Conservation (phyloP, 75 land plant species). For the Pinus tabuliformis region DNA sequence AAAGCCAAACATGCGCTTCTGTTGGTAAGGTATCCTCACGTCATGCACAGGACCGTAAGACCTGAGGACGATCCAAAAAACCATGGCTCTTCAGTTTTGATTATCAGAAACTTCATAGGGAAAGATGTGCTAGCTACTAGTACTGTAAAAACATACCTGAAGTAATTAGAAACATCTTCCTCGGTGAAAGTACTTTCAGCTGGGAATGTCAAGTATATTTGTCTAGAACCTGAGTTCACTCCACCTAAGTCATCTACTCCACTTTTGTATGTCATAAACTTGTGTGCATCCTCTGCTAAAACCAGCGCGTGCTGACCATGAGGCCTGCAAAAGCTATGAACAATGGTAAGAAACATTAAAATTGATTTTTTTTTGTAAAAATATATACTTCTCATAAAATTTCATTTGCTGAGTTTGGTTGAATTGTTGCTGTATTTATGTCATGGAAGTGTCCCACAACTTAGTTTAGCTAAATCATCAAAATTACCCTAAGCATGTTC, state of each 20-base stretch:
- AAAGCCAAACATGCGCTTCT: constrained; percentile 98
- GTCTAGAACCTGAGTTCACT: constrained; percentile 68
- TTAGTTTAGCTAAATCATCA: no score
- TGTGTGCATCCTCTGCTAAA: constrained; percentile 92
- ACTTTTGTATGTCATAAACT: constrained; percentile 25
- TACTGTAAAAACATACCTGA: constrained; percentile 45
- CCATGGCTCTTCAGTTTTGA: background rate
- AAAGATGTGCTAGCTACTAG: background rate
- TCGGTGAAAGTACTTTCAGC: constrained; percentile 97
- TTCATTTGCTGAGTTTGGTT: no score
- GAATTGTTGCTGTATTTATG: no score
- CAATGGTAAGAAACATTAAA: no score
- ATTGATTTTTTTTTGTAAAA: no score
- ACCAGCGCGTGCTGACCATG: constrained; percentile 97
- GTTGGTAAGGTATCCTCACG: constrained; percentile 95
- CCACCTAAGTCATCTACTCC: constrained; percentile 20
- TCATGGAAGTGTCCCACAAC: no score
- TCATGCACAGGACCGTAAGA: constrained; percentile 87
- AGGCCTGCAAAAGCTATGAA: constrained; percentile 51
- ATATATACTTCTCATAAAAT: no score
- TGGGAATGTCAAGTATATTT: constrained; percentile 96
- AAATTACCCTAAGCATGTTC: no score
- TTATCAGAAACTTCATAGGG: background rate
- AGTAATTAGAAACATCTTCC: constrained; percentile 86
- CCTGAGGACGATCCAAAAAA: constrained; percentile 21